Conservation (phyloP, 2,329 filamentous ascomycete species). For the Colletotrichum noveboracense region DNA sequence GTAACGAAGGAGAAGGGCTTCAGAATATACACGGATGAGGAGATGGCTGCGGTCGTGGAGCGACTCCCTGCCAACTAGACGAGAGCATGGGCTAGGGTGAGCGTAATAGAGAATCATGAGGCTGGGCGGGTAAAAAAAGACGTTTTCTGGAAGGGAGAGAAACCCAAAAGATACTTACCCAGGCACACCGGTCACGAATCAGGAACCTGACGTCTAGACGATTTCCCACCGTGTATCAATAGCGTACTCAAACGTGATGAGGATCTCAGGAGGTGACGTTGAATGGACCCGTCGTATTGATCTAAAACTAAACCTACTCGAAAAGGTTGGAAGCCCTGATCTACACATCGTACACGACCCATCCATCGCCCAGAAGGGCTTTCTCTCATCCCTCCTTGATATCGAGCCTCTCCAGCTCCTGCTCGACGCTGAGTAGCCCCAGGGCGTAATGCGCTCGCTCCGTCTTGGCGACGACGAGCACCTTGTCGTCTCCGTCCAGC, state of each 20-base stretch:
- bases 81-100: not conserved
- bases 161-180: not conserved
- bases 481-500: constrained; percentile 43
- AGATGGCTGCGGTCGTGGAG: constrained; percentile 93
- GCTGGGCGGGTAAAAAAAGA: not conserved
- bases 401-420: constrained; percentile 71
- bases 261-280: not conserved
- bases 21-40: constrained; percentile 96
- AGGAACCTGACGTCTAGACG: constrained; percentile 8
- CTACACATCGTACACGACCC: not conserved
- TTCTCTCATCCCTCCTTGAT: constrained; percentile 44
- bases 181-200: constrained; percentile 1
- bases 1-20: constrained; percentile 98
- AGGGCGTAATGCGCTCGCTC: constrained; percentile 77
- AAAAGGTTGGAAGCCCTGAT: not conserved
- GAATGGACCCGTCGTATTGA: not conserved
- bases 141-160: not conserved
- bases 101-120: not conserved
- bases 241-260: constrained; percentile 22
- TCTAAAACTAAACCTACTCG: not conserved
- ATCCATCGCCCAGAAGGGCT: not conserved
- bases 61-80: constrained; percentile 72
- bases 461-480: constrained; percentile 64
- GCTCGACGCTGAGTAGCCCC: constrained; percentile 79
- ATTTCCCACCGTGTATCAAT: constrained; percentile 17